A percentile compares a stretch with the other conserved stretches of the same genome.
Conservation (phyloP, 2,329 filamentous ascomycete genomes). For the Aspergillus sclerotialis region DNA sequence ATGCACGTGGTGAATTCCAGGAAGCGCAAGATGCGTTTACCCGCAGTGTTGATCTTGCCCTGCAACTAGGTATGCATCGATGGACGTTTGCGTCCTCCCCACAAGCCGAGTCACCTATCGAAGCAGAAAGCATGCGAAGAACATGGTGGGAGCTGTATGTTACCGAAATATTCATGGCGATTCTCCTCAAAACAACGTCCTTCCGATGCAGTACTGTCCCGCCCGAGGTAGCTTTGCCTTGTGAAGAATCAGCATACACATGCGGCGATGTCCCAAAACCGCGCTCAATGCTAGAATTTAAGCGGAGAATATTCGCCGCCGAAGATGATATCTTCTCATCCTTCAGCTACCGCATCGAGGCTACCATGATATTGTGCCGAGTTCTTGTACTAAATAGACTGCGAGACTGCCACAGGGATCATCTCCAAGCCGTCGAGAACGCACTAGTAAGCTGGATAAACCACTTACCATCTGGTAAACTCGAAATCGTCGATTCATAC, state of each 20-base stretch:
- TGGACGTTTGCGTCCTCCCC: constrained; percentile 46
- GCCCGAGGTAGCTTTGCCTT: constrained; percentile 65
- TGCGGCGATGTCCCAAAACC: constrained; percentile 46
- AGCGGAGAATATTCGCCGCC: constrained; percentile 59
- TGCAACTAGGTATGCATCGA: constrained; percentile 68
- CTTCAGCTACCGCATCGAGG: constrained; percentile 74
- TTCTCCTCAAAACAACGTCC: constrained; percentile 41
- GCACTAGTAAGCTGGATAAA: constrained; percentile 66
- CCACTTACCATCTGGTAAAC: constrained; percentile 65
- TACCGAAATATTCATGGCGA: constrained; percentile 72
- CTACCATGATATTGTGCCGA: constrained; percentile 66
- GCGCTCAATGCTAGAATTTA: constrained; percentile 46
- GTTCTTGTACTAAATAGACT: constrained; percentile 49
- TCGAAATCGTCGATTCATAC: constrained; percentile 59
- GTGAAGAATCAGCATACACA: constrained; percentile 60
- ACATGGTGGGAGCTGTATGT: constrained; percentile 84
- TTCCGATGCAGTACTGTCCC: constrained; percentile 64
- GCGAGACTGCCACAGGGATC: constrained; percentile 40
- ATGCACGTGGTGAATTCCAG: constrained; percentile 26
- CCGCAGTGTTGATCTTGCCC: constrained; percentile 60
- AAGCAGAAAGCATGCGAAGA: constrained; percentile 76
- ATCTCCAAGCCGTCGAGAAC: constrained; percentile 52
- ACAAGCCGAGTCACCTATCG: constrained; percentile 44
- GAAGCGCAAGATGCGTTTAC: constrained; percentile 41
- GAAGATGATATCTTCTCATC: constrained; percentile 70